Evolutionary conservation across 2,329 filamentous ascomycete species (phyloP).

Genomic region (Phaeophleospora eucalypticola): DNA sequence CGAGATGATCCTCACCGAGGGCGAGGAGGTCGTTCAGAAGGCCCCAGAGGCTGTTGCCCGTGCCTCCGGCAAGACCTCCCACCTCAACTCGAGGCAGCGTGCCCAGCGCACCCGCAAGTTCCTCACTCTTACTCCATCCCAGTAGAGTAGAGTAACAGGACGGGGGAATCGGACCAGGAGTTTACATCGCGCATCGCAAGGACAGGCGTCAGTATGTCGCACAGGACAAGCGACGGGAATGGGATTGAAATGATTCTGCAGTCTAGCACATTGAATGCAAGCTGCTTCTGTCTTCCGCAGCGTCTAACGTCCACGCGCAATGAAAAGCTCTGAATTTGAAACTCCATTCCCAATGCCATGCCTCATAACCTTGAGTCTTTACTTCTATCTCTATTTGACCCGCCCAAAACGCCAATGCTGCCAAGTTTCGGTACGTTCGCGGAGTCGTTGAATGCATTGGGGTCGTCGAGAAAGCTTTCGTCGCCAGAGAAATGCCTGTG

Average conservation of each 20-base stretch:
- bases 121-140: constrained; percentile 49
- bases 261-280: constrained; percentile 7
- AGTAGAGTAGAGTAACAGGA: constrained; percentile 14
- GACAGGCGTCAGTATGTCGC: constrained; percentile 11
- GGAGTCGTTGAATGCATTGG: constrained; percentile 37
- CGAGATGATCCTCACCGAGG: constrained; percentile 98
- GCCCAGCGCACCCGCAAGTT: constrained; percentile 58
- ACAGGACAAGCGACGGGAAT: constrained; percentile 8
- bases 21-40: constrained; percentile 93
- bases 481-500: constrained; percentile 54
- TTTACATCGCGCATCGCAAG: constrained; percentile 11
- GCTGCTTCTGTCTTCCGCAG: constrained; percentile 16
- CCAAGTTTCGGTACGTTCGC: constrained; percentile 18
- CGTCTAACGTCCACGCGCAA: constrained; percentile 10
- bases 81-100: constrained; percentile 89
- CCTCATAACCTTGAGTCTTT: constrained; percentile 18
- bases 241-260: constrained; percentile 8
- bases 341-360: constrained; percentile 1
- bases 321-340: constrained; percentile 9
- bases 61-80: constrained; percentile 48
- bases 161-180: constrained; percentile 8
- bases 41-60: constrained; percentile 63
- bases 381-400: constrained; percentile 10
- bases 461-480: constrained; percentile 49
- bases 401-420: constrained; percentile 8